phyloP scores from a whole-genome alignment of 371 early-diverging fungal species.

The Neoconidiobolus thromboides region DNA sequence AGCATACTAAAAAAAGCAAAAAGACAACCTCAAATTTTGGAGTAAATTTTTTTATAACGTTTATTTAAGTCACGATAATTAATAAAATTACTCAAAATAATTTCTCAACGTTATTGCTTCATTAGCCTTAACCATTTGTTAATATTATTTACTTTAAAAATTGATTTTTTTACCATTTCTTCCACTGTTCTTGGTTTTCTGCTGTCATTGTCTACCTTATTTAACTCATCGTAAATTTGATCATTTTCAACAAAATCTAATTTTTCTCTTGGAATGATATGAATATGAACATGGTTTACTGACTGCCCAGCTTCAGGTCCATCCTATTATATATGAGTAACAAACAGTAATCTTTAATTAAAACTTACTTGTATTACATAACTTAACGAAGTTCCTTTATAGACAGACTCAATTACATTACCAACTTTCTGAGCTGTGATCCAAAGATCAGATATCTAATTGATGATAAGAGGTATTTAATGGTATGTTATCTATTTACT shows the following conservation, averaged over 20 bases:
- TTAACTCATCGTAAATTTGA: constrained; percentile 63
- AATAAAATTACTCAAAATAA: too few relatives aligned
- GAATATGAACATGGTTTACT: constrained; percentile 84
- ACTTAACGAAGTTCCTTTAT: neutral
- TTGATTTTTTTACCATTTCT: neutral
- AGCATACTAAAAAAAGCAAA: too few relatives aligned
- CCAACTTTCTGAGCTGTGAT: neutral
- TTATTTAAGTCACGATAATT: too few relatives aligned
- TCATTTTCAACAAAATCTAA: constrained; percentile 80
- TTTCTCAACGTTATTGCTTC: too few relatives aligned
- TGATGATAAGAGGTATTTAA: neutral
- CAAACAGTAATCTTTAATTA: neutral
- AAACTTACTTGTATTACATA: constrained; percentile 2
- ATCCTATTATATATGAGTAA: constrained; percentile 20
- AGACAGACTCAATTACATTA: neutral
- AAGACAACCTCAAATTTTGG: too few relatives aligned
- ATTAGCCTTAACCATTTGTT: too few relatives aligned
- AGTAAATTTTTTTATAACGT: too few relatives aligned
- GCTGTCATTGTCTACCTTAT: constrained; percentile 8
- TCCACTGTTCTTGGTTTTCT: neutral
- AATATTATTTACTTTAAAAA: too few relatives aligned
- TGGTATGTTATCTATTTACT: neutral
- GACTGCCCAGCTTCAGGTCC: constrained; percentile 82
- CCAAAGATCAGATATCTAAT: constrained; percentile 5
- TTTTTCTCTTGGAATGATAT: constrained; percentile 65